These are phyloP conservation scores for Neoboletus subvelutipes DNA, from an alignment of 768 basidiomycete genomes.

Conservation along the genomic window DNA sequence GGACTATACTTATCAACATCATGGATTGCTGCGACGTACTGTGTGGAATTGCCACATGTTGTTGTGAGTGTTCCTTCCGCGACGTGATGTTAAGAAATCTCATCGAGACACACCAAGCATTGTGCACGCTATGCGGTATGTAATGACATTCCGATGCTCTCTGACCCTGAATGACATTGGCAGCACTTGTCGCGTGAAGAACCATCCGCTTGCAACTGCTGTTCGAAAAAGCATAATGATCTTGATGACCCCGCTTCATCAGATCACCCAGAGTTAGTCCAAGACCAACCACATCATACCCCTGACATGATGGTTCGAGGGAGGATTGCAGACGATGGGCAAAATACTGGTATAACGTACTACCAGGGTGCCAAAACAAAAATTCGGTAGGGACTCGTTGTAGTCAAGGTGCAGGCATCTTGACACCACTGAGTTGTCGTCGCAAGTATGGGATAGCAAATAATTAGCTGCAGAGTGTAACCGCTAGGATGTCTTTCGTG, in stretches of 20 bases:
- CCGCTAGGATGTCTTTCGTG: background rate
- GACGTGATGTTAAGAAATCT: background rate
- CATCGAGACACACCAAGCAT: background rate
- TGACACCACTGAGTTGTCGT: background rate
- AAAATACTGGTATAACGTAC: slow-evolving; percentile 4
- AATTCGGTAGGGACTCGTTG: background rate
- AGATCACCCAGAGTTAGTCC: slow-evolving; percentile 8
- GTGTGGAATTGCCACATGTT: slow-evolving; percentile 20
- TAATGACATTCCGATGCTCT: background rate
- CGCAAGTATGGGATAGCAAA: background rate
- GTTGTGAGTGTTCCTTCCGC: slow-evolving; percentile 11
- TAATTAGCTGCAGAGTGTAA: background rate
- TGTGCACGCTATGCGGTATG: slow-evolving; percentile 20
- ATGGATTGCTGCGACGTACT: slow-evolving; percentile 30
- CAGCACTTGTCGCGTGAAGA: slow-evolving; percentile 1
- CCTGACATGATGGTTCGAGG: slow-evolving; percentile 17
- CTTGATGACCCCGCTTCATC: background rate
- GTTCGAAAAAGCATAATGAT: slow-evolving; percentile 12
- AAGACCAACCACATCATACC: slow-evolving; percentile 15
- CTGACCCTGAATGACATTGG: background rate
- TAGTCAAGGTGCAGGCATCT: background rate
- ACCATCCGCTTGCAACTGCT: slow-evolving; percentile 14
- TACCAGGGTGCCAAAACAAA: slow-evolving; percentile 22
- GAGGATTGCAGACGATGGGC: slow-evolving; percentile 9
- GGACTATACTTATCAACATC: background rate